Conservation (phyloP, 78 protist genomes). For the Chrysochromulina parva region DNA sequence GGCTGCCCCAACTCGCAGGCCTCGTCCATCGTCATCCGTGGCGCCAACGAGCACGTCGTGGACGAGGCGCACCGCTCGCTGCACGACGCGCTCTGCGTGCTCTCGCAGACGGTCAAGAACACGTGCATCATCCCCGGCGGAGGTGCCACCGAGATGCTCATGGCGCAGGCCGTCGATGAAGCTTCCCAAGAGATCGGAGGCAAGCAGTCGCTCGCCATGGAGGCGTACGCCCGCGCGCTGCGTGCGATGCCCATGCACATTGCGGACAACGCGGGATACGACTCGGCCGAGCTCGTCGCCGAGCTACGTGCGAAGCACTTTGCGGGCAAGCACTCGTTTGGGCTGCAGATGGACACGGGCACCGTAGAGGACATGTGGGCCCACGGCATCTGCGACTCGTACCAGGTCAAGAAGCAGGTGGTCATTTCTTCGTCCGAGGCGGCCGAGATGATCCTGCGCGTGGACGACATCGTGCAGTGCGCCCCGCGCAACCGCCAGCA, state of each 20-base stretch:
- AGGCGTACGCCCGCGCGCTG: constrained; percentile 94
- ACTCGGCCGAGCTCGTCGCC: constrained; percentile 84
- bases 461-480: constrained; percentile 89
- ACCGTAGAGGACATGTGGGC: constrained; percentile 80
- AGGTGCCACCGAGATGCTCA: constrained; percentile 93
- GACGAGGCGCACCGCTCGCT: constrained; percentile 99
- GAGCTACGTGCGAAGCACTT: constrained; percentile 34
- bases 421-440: constrained; percentile 95
- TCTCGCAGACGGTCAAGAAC: constrained; percentile 82
- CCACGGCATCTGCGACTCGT: constrained; percentile 90
- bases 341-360: constrained; percentile 86
- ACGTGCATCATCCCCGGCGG: constrained; percentile 93
- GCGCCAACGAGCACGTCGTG: constrained; percentile 87
- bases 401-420: constrained; percentile 76
- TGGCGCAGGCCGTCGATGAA: constrained; percentile 93
- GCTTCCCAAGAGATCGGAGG: constrained; percentile 86
- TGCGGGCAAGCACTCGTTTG: not conserved
- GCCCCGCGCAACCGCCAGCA: constrained; percentile 84
- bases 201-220: constrained; percentile 96
- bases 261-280: constrained; percentile 97
- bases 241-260: constrained; percentile 89
- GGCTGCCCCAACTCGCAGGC: constrained; percentile 82
- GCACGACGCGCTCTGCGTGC: constrained; percentile 99
- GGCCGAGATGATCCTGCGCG: constrained; percentile 99
- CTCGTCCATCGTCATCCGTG: constrained; percentile 98